Evolutionary conservation across 1,284 basidiomycete species (phyloP), one percentile per base, ranked within the genome.

Genomic region (Serendipita sp.): DNA sequence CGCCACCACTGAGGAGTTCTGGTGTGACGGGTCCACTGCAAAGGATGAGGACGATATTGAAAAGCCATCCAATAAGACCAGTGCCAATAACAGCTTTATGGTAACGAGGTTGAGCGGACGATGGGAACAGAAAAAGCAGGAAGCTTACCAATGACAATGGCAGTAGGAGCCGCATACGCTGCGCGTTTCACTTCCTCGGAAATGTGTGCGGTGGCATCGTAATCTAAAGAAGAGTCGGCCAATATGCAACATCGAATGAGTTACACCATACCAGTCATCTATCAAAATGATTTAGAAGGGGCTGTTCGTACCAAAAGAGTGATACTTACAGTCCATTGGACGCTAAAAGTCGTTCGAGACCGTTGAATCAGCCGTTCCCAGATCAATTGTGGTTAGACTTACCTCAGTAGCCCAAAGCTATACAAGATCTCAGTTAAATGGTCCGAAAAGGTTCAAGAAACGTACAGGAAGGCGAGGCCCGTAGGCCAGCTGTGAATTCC

Each of bases 101-200:
- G 45, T 6, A 64, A 5, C 30, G 3, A 60, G 44, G 17, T 58
- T 32, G 38, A 29, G 43, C 41, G 8, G 34, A 26, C 43, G 41
- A 64, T 32, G 29, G 35, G n/a, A 41, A 13, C 38, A 41, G 13
- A 41, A 41, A 13, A 13, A 6, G 13, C 13, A 41, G 13, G 77
- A 62, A 62, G 82, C 82, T 82, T 62, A 49, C 93, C 93, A 61
- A 93, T 86, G 71, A 93, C 84, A 70, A 93, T 93, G 8, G 90
- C 91, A 49, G 83, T 80, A 41, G 66, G 67, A 26, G 67, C 91
- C 63, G 91, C 88, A 68, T 92, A 89, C 2, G 92, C 88, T 6
- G 93, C 93, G 60, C 88, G 81, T 69, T 83, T 84, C 41, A 96
- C 89, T 74, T 96, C 93, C 71, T 96, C 93, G 3, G 84, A 49